Base-by-base conservation (phyloP, 2,329 filamentous ascomycete species). In the Colletotrichum liriopes region DNA sequence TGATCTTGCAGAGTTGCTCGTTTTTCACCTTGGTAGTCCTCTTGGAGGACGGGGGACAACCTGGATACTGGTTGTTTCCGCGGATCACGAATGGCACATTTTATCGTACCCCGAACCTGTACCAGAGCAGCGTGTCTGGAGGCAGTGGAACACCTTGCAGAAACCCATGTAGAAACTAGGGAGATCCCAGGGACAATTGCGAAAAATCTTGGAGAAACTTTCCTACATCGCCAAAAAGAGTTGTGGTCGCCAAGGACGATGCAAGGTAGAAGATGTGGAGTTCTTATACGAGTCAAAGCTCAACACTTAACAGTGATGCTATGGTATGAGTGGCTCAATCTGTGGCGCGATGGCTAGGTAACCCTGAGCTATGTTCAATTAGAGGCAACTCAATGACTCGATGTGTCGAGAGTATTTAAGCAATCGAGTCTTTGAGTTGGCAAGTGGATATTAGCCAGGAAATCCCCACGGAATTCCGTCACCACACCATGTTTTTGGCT, bases 331-430 rank as follows among this genome's bases (percentile, higher is more conserved):
- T 32, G 29, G 29, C 29, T 55, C 29, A 43, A 55, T n/a, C 26
- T 52, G 65, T 23, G 65, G 39, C 47, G 18, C 16, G 16, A 18
- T 54, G 11, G 20, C 65, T n/a, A 8, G 37, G 58, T 32, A 32
- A 6, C n/a, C 39, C 60, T 41, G 26, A 43, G 35, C 23, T 41
- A n/a, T 39, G 14, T 32, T 51, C 26, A 20, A 59, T 59, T n/a
- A 43, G 37, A 43, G 29, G 39, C 55, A 59, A 26, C 20, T 29
- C 14, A n/a, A 23, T 59, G 55, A 59, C n/a, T 59, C 37, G 18
- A 11, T 29, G 7, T 32, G 55, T 29, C 20, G 39, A 29, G 9
- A 26, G 20, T 32, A 8, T 29, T 12, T 39, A 16, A n/a, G n/a
- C n/a, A 41, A 32, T 41, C 32, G 18, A 14, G 52, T n/a, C 35